phyloP scores from a whole-genome alignment of 129 eudicot genomes.

The Solidago caesia region DNA sequence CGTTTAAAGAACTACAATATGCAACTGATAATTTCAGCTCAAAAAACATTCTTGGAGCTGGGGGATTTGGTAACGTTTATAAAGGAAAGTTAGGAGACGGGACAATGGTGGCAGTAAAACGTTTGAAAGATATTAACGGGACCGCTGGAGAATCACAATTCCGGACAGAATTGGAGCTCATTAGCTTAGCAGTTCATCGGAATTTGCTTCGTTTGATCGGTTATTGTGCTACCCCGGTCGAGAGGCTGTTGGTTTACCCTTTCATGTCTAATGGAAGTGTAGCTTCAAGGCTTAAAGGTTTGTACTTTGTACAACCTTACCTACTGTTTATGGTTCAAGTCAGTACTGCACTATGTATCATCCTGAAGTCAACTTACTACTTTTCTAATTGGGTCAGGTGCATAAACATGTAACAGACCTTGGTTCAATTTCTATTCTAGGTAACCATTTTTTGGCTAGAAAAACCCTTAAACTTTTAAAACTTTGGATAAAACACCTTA shows the following conservation, averaged over 20 bases:
- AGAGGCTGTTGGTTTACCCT: constrained; percentile 89
- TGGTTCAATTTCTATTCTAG: constrained; percentile 7
- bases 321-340: constrained; percentile 17
- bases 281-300: constrained; percentile 91
- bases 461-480: background rate
- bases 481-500: background rate
- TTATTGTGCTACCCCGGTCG: constrained; percentile 72
- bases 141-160: constrained; percentile 85
- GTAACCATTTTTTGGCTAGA: background rate
- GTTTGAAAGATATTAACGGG: constrained; percentile 77
- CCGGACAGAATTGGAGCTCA: constrained; percentile 79
- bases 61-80: constrained; percentile 94
- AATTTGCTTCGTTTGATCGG: constrained; percentile 77
- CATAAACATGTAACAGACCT: background rate
- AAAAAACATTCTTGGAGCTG: constrained; percentile 88
- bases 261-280: constrained; percentile 98
- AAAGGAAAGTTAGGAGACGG: constrained; percentile 77
- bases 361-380: constrained; percentile 14
- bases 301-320: constrained; percentile 21
- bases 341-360: constrained; percentile 21
- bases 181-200: constrained; percentile 92
- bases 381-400: background rate
- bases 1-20: constrained; percentile 69
- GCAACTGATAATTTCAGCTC: constrained; percentile 84
- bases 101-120: constrained; percentile 83